Evolutionary conservation across 345 rosid species (phyloP), one percentile per base, ranked within the genome.

Genomic region (Laguncularia racemosa): DNA sequence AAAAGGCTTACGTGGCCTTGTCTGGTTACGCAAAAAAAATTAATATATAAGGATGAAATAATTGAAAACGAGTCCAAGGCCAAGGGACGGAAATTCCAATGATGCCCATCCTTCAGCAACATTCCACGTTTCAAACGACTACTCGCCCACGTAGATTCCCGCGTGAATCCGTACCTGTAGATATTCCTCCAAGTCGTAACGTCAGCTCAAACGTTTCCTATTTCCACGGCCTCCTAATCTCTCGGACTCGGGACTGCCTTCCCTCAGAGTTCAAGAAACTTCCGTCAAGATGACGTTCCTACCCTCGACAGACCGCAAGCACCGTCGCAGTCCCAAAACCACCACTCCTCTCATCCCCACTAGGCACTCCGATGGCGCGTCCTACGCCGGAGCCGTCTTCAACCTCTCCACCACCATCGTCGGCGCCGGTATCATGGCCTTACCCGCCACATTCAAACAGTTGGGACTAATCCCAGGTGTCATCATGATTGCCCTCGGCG

Each of bases 401-500:
- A 85, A 85, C 64, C 85, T 82, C 44, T 82, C 86, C 52, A 85
- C 88, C 53, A 80, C 86, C 33, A 70, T 82, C 57, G 77, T 85
- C 7, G 88, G 88, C 13, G 84, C 84, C 21, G 84, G 92, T 18
- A 78, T 85, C 73, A 82, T 80, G 86, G 86, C 84, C n/a, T 75
- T 85, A 12, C 88, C 86, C 5, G 79, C 88, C 40, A 62, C 79
- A 28, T 77, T 80, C 50, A 82, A 73, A 59, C 83, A 80, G 50
- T 38, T 85, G 50, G 92, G 88, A 9, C 53, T 82, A 4, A 57
- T 85, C 45, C 88, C 81, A 0, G 81, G 88, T 9, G 60, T 85
- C 3, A 16, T 71, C 1, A 64, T 73, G 72, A 85, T 82, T 16
- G 48, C 71, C 19, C 40, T 76, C 16, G 82, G 72, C 20, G 76